These are phyloP conservation scores for Pholiota microspora DNA, from an alignment of 768 basidiomycete genomes.

Conservation along the genomic window DNA sequence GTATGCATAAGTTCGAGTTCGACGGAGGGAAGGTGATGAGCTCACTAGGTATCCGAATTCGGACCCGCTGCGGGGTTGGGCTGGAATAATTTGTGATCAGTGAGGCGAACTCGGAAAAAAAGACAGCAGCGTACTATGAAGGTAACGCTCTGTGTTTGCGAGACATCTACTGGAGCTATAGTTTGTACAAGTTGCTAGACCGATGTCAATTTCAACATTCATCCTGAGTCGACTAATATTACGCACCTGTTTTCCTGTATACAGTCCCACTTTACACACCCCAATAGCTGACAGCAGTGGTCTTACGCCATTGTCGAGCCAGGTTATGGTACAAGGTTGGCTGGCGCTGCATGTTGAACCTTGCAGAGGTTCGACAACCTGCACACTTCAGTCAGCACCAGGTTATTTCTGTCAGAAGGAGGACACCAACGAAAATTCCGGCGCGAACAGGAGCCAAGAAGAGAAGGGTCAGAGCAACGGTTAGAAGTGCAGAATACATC, in stretches of 20 bases:
- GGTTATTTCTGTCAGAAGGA: too few relatives aligned
- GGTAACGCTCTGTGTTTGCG: conserved; percentile 39
- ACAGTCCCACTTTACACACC: conserved; percentile 52
- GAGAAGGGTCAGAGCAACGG: conserved; percentile 17
- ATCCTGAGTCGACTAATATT: not conserved
- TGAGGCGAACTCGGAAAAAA: not conserved
- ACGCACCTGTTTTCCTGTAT: conserved; percentile 52
- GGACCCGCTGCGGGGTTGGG: conserved; percentile 56
- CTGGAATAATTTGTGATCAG: not conserved
- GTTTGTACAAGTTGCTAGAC: conserved; percentile 56
- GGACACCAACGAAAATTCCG: conserved; percentile 44
- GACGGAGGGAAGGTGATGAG: not conserved
- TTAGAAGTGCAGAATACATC: conserved; percentile 11
- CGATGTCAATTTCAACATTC: not conserved
- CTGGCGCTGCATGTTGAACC: conserved; percentile 51
- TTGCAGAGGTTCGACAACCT: conserved; percentile 33
- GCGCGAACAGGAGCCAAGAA: conserved; percentile 28
- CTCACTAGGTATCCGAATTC: conserved; percentile 59
- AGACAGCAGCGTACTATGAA: conserved; percentile 39
- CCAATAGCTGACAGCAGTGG: conserved; percentile 55
- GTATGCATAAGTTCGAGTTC: conserved; percentile 5
- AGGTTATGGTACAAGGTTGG: conserved; percentile 50
- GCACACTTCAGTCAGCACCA: not conserved
- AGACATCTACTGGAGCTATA: conserved; percentile 54
- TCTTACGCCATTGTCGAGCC: conserved; percentile 59